phyloP scores from a whole-genome alignment of 108 stramenopile species.

The Fragilaria radians region DNA sequence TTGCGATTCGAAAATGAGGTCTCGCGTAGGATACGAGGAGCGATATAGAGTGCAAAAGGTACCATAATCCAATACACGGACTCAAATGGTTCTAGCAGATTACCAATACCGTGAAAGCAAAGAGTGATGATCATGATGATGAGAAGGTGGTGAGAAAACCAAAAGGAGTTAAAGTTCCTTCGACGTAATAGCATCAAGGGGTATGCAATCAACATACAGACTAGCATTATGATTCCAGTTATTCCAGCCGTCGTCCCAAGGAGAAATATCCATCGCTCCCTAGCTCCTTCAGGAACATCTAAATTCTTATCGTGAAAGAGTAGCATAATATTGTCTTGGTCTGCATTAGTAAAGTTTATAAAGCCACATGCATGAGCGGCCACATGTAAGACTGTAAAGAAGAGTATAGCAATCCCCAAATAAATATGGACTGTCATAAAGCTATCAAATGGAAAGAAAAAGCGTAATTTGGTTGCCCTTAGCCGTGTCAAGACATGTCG shows the following conservation, averaged over 20 bases:
- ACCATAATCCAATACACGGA: conserved; percentile 14
- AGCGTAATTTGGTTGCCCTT: background rate
- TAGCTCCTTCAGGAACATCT: background rate
- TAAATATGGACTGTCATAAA: conserved; percentile 2
- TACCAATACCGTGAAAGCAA: conserved; percentile 12
- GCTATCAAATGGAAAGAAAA: conserved; percentile 10
- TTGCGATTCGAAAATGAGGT: conserved; percentile 4
- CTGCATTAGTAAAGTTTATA: conserved; percentile 3
- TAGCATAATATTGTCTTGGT: conserved; percentile 7
- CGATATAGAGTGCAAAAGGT: conserved; percentile 7
- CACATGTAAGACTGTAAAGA: conserved; percentile 3
- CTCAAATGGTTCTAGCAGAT: conserved; percentile 12
- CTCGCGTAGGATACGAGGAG: conserved; percentile 8
- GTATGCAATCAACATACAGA: conserved; percentile 5
- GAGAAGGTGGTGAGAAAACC: conserved; percentile 11
- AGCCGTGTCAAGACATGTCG: conserved; percentile 9
- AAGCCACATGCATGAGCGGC: conserved; percentile 10
- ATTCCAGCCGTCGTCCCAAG: conserved; percentile 4
- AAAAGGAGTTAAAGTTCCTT: conserved; percentile 9
- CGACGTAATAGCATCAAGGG: conserved; percentile 1
- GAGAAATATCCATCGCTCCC: conserved; percentile 7
- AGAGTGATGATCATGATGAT: conserved; percentile 9
- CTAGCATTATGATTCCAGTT: conserved; percentile 6
- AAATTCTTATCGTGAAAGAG: conserved; percentile 10
- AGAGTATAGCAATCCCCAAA: conserved; percentile 2